Evolutionary conservation across 1,284 basidiomycete species (phyloP).

Genomic region (Rhizoctonia solani): DNA sequence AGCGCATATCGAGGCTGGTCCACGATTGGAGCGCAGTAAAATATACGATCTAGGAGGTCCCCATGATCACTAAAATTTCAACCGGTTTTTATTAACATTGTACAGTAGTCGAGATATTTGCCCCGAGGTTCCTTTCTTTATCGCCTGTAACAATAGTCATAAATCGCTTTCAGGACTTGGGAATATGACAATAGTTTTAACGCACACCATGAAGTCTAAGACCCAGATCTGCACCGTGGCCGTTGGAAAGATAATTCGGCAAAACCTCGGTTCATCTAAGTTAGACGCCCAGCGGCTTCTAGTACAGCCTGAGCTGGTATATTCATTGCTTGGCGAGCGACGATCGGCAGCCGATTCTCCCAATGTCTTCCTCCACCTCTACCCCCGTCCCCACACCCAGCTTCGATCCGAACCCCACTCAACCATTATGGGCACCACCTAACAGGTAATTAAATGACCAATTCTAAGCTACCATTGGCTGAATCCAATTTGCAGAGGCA

Average conservation of each 20-base stretch:
- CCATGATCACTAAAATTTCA: too few relatives aligned
- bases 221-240: too few relatives aligned
- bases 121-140: too few relatives aligned
- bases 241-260: too few relatives aligned
- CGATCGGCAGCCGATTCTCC: neutral
- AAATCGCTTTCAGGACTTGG: too few relatives aligned
- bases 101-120: too few relatives aligned
- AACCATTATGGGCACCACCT: neutral
- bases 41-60: neutral
- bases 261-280: neutral
- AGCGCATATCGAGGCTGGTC: neutral
- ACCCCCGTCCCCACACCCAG: neutral
- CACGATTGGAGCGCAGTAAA: neutral
- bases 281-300: neutral
- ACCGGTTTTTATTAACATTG: too few relatives aligned
- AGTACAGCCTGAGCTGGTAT: too few relatives aligned
- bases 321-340: neutral
- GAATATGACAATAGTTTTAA: neutral
- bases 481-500: neutral
- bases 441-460: neutral
- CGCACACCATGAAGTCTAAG: too few relatives aligned
- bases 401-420: too few relatives aligned
- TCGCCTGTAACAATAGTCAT: too few relatives aligned
- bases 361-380: neutral
- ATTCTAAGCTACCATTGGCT: neutral